These are phyloP conservation scores for Pittosporum tobira DNA, from an alignment of 129 eudicot genomes.

Conservation along the genomic window DNA sequence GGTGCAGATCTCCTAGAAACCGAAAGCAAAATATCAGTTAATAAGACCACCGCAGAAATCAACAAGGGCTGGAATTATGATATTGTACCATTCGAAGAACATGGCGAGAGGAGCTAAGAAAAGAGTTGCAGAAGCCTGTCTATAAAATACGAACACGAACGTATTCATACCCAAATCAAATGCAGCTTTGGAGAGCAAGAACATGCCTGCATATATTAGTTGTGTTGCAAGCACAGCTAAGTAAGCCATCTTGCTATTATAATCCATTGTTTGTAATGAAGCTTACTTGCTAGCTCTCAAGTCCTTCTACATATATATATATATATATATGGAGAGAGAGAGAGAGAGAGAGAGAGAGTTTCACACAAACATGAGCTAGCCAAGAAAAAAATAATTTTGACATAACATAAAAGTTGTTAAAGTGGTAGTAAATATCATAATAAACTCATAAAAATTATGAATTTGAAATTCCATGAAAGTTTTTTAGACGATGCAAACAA, in stretches of 20 bases:
- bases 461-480: too few species aligned
- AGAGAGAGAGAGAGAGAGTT: too few species aligned
- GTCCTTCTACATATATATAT: too few species aligned
- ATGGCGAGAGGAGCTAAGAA: conserved; percentile 44
- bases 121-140: conserved; percentile 66
- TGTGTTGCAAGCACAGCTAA: conserved; percentile 36
- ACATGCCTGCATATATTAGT: conserved; percentile 54
- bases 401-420: too few species aligned
- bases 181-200: conserved; percentile 54
- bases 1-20: conserved; percentile 51
- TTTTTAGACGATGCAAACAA: too few species aligned
- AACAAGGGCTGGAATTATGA: not conserved
- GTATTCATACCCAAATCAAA: conserved; percentile 71
- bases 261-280: conserved; percentile 22
- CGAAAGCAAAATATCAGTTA: not conserved
- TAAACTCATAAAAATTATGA: too few species aligned
- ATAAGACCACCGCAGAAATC: too few species aligned
- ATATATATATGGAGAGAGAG: not conserved
- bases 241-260: conserved; percentile 20
- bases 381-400: too few species aligned
- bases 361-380: too few species aligned
- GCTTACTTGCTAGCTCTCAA: too few species aligned
- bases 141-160: conserved; percentile 57
- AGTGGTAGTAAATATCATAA: too few species aligned
- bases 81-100: conserved; percentile 34